Evolutionary conservation across 2,329 filamentous ascomycete species (phyloP).

Genomic region (Diaporthe helianthi): DNA sequence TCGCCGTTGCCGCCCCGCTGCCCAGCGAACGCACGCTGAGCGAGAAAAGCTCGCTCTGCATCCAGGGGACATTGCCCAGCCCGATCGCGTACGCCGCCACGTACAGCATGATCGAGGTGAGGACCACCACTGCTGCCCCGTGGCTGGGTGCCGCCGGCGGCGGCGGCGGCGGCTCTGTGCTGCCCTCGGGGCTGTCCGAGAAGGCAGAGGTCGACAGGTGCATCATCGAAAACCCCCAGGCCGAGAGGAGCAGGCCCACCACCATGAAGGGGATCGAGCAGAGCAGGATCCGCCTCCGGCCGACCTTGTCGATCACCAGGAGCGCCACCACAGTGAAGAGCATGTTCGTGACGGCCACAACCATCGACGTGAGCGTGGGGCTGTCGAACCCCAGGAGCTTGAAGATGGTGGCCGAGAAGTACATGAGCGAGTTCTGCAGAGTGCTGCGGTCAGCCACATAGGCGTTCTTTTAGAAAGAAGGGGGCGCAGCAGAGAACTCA

Average conservation of each 20-base stretch:
- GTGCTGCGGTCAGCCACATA: constrained; percentile 18
- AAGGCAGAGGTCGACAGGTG: constrained; percentile 47
- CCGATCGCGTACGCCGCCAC: constrained; percentile 87
- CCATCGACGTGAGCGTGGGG: constrained; percentile 80
- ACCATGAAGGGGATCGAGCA: constrained; percentile 87
- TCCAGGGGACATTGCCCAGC: constrained; percentile 93
- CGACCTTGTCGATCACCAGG: constrained; percentile 78
- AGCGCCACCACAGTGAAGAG: constrained; percentile 79
- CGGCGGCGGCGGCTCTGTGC: constrained; percentile 35
- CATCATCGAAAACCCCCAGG: constrained; percentile 74
- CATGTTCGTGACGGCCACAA: constrained; percentile 83
- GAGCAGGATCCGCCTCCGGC: constrained; percentile 80
- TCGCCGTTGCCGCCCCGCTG: constrained; percentile 76
- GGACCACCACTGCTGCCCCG: constrained; percentile 63
- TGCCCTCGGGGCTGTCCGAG: constrained; percentile 15
- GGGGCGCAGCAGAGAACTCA: constrained; percentile 48
- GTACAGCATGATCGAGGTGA: constrained; percentile 80
- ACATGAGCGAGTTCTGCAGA: constrained; percentile 83
- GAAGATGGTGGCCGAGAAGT: constrained; percentile 86
- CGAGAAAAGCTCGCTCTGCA: constrained; percentile 92
- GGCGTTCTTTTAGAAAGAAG: background rate
- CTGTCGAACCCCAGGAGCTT: constrained; percentile 77
- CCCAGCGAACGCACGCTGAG: constrained; percentile 75
- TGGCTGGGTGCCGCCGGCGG: constrained; percentile 35
- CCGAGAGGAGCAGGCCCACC: constrained; percentile 72